Percentiles rank a stretch among this genome's conserved stretches.
Evolutionary conservation across 1,284 basidiomycete species (phyloP).

Genomic region (Austropuccinia psidii): DNA sequence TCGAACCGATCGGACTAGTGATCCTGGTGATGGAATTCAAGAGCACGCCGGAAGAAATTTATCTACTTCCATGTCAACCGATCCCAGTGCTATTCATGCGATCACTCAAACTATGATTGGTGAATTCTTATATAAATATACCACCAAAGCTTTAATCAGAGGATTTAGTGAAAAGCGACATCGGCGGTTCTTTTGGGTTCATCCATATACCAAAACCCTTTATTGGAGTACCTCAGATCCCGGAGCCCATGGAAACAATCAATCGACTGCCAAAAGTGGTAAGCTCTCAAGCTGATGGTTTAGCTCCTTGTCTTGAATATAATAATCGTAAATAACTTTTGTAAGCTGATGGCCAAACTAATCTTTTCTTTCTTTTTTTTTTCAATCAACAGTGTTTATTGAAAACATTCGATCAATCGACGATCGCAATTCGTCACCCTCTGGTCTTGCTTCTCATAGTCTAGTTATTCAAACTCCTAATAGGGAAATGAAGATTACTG

Average conservation of each 20-base stretch:
- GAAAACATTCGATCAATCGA: conserved; percentile 80
- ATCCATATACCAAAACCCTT: conserved; percentile 94
- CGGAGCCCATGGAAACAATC: conserved; percentile 71
- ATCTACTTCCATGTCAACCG: conserved; percentile 38
- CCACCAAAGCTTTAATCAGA: conserved; percentile 78
- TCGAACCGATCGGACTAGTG: conserved; percentile 38
- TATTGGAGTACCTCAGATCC: conserved; percentile 97
- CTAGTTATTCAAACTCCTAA: conserved; percentile 86
- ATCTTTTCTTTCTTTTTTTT: background rate
- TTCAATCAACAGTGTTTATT: conserved; percentile 71
- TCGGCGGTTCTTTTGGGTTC: conserved; percentile 97
- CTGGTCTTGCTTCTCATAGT: conserved; percentile 83
- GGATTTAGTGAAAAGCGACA: conserved; percentile 85
- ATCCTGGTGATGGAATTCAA: conserved; percentile 60
- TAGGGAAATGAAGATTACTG: conserved; percentile 95
- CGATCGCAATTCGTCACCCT: conserved; percentile 85
- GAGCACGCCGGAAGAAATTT: background rate
- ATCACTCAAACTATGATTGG: conserved; percentile 99
- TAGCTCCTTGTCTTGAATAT: conserved; percentile 27
- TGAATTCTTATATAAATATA: conserved; percentile 97
- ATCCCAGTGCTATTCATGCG: conserved; percentile 60
- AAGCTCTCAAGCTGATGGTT: too few relatives aligned
- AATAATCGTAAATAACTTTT: background rate
- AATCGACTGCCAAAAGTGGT: conserved; percentile 95
- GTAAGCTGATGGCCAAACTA: background rate